A percentile compares a stretch with the other conserved stretches of the same genome.
These are phyloP conservation scores for Cryptococcus deneoformans DNA, from an alignment of 1,284 basidiomycete genomes.

Conservation along the genomic window DNA sequence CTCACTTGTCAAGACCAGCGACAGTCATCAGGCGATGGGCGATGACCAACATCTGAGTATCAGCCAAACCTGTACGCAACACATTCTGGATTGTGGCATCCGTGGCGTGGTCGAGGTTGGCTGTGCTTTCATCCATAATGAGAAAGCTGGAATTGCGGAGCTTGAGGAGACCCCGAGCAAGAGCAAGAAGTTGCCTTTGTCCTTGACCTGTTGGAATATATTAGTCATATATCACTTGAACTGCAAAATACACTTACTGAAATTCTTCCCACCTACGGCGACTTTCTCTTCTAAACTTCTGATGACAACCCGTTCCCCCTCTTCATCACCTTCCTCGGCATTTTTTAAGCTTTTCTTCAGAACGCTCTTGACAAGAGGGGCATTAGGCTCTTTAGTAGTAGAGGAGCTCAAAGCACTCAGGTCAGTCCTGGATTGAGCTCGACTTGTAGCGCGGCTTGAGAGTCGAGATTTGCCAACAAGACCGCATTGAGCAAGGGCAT, in stretches of 20 bases:
- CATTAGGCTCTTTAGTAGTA: slow-evolving; percentile 2
- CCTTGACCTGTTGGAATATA: slow-evolving; percentile 50
- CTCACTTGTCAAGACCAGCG: slow-evolving; percentile 50
- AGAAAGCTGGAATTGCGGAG: slow-evolving; percentile 52
- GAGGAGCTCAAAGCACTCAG: not conserved
- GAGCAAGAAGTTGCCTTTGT: slow-evolving; percentile 56
- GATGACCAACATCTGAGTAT: slow-evolving; percentile 51
- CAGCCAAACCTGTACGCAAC: slow-evolving; percentile 47
- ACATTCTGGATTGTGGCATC: slow-evolving; percentile 53
- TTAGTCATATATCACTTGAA: not conserved
- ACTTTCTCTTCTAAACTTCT: slow-evolving; percentile 54
- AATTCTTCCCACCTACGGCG: slow-evolving; percentile 52
- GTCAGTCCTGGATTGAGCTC: slow-evolving; percentile 10
- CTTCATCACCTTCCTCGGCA: slow-evolving; percentile 18
- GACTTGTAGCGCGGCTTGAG: slow-evolving; percentile 27
- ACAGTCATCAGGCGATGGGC: slow-evolving; percentile 55
- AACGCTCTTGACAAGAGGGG: slow-evolving; percentile 1
- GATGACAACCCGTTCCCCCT: slow-evolving; percentile 50
- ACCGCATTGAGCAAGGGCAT: slow-evolving; percentile 53
- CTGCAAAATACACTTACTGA: slow-evolving; percentile 18
- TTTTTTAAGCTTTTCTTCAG: slow-evolving; percentile 13
- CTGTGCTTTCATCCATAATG: slow-evolving; percentile 57
- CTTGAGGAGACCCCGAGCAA: slow-evolving; percentile 57
- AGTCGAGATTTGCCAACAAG: slow-evolving; percentile 34
- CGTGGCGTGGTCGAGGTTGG: slow-evolving; percentile 51